Evolutionary conservation across 305 asterid genomes (phyloP).

Genomic region (Fraxinus xanthoxyloides): DNA sequence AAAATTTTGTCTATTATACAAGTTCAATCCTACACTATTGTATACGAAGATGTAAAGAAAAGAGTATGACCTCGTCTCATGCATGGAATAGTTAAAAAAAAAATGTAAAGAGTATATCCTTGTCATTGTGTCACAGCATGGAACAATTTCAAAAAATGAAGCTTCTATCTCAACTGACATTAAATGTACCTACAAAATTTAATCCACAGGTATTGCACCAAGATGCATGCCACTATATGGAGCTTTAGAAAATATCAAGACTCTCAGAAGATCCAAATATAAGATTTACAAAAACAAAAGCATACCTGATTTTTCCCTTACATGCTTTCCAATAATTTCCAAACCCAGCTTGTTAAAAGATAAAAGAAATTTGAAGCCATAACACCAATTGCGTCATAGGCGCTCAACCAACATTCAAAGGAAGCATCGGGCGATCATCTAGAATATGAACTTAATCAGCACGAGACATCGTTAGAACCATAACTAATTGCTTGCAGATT

Average conservation of each 20-base stretch:
- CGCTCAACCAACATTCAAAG: conserved; percentile 51
- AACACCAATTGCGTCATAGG: neutral
- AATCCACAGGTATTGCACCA: neutral
- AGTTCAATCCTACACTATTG: neutral
- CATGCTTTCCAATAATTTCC: neutral
- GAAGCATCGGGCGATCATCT: conserved; percentile 17
- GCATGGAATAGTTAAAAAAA: neutral
- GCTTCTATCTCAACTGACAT: neutral
- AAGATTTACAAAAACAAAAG: neutral
- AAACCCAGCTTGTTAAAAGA: neutral
- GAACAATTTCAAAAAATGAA: neutral
- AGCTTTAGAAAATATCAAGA: neutral
- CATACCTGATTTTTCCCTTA: neutral
- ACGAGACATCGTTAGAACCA: neutral
- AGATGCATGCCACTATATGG: neutral
- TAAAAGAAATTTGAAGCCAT: neutral
- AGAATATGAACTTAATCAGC: neutral
- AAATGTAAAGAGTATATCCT: neutral
- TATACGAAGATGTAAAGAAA: neutral
- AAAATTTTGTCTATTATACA: too few relatives aligned
- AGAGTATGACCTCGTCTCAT: neutral
- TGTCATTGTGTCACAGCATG: neutral
- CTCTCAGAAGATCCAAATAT: neutral
- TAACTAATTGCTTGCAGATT: neutral
- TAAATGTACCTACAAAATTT: neutral